Evolutionary conservation across 2,329 filamentous ascomycete genomes (phyloP).

Genomic region (Fusarium paranaense): DNA sequence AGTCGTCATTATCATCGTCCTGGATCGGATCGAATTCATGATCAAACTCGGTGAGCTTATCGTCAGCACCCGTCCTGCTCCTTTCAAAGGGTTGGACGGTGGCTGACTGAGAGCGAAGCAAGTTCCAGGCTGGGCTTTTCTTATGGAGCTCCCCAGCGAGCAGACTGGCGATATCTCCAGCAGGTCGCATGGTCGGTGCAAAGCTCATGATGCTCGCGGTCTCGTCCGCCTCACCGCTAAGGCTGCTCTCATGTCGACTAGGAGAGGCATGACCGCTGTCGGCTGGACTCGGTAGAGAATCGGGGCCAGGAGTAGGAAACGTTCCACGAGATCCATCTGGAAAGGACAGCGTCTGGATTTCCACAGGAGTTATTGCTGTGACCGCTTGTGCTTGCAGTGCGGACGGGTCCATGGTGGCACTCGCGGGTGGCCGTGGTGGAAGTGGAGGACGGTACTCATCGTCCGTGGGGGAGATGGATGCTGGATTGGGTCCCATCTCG

Average conservation of each 20-base stretch:
- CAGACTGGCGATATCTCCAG: conserved; percentile 83
- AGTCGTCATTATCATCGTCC: conserved; percentile 57
- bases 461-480: conserved; percentile 38
- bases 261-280: conserved; percentile 57
- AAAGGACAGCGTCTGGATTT: conserved; percentile 81
- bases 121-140: conserved; percentile 75
- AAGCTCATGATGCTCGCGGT: conserved; percentile 75
- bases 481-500: conserved; percentile 47
- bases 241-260: conserved; percentile 44
- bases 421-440: conserved; percentile 62
- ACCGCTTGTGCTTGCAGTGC: conserved; percentile 75
- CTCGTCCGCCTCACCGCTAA: conserved; percentile 67
- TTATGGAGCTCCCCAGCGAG: conserved; percentile 77
- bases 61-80: conserved; percentile 57
- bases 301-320: conserved; percentile 59
- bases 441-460: conserved; percentile 66
- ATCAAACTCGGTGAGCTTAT: conserved; percentile 74
- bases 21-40: conserved; percentile 83
- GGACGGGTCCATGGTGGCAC: conserved; percentile 52
- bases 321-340: conserved; percentile 76
- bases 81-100: conserved; percentile 71
- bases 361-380: conserved; percentile 84
- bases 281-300: conserved; percentile 52
- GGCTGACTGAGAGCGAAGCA: conserved; percentile 72
- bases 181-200: conserved; percentile 70